These are phyloP conservation scores for Primulina eburnea DNA, from an alignment of 257 asterid species.

Conservation along the genomic window DNA sequence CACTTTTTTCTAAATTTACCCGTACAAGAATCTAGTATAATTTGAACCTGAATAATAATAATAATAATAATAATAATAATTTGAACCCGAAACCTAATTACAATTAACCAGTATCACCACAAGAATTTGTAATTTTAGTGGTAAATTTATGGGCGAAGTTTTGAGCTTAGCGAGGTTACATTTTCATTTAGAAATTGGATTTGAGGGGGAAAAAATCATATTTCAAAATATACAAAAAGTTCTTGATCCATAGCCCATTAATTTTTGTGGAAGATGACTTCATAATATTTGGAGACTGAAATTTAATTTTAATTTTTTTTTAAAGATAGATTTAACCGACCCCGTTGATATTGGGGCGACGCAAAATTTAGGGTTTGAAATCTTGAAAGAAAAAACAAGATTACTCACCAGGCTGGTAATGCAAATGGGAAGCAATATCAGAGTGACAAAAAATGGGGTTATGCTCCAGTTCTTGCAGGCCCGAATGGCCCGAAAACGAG, in stretches of 20 bases:
- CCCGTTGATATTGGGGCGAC: too few relatives aligned
- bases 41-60: neutral
- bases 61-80: too few relatives aligned
- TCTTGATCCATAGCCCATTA: too few relatives aligned
- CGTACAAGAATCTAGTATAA: neutral
- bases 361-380: neutral
- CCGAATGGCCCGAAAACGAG: slow-evolving; percentile 30
- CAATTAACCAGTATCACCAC: neutral
- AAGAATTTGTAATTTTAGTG: too few relatives aligned
- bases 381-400: neutral
- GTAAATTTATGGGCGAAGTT: too few relatives aligned
- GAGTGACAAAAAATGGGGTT: slow-evolving; percentile 27
- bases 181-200: too few relatives aligned
- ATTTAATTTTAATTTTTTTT: too few relatives aligned
- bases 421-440: slow-evolving; percentile 26
- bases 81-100: neutral
- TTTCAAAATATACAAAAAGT: too few relatives aligned
- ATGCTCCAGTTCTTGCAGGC: slow-evolving; percentile 36
- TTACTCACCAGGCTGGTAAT: slow-evolving; percentile 41
- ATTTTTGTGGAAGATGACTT: too few relatives aligned
- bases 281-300: neutral
- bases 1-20: neutral
- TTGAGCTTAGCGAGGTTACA: neutral
- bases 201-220: too few relatives aligned
- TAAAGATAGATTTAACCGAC: too few relatives aligned